phyloP scores from a whole-genome alignment of 2,329 filamentous ascomycete genomes.

The Dactylonectria macrodidyma region DNA sequence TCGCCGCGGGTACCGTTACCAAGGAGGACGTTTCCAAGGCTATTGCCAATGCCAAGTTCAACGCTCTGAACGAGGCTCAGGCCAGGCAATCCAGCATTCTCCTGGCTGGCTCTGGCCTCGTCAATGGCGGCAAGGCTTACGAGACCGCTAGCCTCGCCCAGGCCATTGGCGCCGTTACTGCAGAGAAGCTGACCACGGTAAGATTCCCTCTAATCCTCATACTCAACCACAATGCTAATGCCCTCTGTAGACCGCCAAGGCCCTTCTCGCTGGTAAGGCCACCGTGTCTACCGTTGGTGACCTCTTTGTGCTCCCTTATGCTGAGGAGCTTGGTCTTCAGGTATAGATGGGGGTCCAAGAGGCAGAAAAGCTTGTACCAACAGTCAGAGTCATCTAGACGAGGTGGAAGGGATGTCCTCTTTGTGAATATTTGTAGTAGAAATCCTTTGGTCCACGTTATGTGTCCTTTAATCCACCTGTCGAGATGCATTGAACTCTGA shows the following conservation, averaged over 20 bases:
- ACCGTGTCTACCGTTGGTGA: conserved; percentile 93
- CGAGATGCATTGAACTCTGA: conserved; percentile 1
- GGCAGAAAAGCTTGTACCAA: conserved; percentile 60
- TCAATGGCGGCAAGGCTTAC: conserved; percentile 86
- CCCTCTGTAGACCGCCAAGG: conserved; percentile 81
- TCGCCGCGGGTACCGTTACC: conserved; percentile 81
- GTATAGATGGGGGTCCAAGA: conserved; percentile 75
- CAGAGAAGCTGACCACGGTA: conserved; percentile 89
- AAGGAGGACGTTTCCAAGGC: conserved; percentile 94
- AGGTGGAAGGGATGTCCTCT: conserved; percentile 53
- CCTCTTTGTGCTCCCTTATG: conserved; percentile 90
- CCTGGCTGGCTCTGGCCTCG: conserved; percentile 85
- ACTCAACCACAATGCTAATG: conserved; percentile 47
- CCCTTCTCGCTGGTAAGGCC: conserved; percentile 89
- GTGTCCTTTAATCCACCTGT: conserved; percentile 30
- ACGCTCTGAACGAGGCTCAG: conserved; percentile 86
- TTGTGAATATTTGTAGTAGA: conserved; percentile 65
- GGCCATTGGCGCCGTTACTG: conserved; percentile 84
- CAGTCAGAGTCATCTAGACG: conserved; percentile 59
- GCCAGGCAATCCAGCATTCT: conserved; percentile 83
- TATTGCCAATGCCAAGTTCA: conserved; percentile 93
- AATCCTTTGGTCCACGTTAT: conserved; percentile 52
- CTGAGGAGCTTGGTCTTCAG: conserved; percentile 92
- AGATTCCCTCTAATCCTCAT: conserved; percentile 54
- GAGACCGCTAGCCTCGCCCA: conserved; percentile 86